phyloP scores from a whole-genome alignment of 2,329 filamentous ascomycete species.

The Alternaria infectoria region DNA sequence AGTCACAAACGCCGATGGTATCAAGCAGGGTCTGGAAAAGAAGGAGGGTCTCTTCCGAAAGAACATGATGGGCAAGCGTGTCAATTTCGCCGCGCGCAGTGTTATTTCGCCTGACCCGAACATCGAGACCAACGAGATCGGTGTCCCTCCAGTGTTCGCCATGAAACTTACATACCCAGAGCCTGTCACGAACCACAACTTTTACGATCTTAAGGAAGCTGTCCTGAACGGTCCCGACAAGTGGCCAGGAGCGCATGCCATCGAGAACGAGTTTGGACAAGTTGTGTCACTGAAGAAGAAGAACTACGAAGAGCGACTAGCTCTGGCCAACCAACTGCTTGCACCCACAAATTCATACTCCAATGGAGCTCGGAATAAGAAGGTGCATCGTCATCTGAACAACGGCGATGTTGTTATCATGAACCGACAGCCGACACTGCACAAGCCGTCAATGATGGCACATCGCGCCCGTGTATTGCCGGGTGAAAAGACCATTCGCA shows the following conservation, averaged over 20 bases:
- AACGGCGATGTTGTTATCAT: slow-evolving; percentile 98
- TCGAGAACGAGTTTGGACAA: slow-evolving; percentile 94
- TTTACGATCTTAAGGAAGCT: slow-evolving; percentile 91
- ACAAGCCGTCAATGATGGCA: slow-evolving; percentile 99
- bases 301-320: slow-evolving; percentile 83
- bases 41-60: slow-evolving; percentile 98
- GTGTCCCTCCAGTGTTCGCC: slow-evolving; percentile 96
- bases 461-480: slow-evolving; percentile 90
- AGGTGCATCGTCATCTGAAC: slow-evolving; percentile 93
- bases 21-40: slow-evolving; percentile 98
- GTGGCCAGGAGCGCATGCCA: slow-evolving; percentile 92
- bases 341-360: slow-evolving; percentile 78
- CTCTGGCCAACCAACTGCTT: slow-evolving; percentile 90
- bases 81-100: slow-evolving; percentile 96
- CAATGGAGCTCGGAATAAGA: slow-evolving; percentile 85
- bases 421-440: slow-evolving; percentile 97
- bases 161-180: slow-evolving; percentile 96
- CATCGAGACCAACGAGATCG: slow-evolving; percentile 98
- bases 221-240: slow-evolving; percentile 93
- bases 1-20: slow-evolving; percentile 84
- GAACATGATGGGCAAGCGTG: slow-evolving; percentile 99
- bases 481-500: slow-evolving; percentile 95
- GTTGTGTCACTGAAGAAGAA: slow-evolving; percentile 88
- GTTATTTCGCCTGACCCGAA: slow-evolving; percentile 99
- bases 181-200: slow-evolving; percentile 96